Evolutionary conservation across 768 basidiomycete genomes (phyloP), one percentile per base, ranked within the genome.

Genomic region (Xerocomus potaroensis): DNA sequence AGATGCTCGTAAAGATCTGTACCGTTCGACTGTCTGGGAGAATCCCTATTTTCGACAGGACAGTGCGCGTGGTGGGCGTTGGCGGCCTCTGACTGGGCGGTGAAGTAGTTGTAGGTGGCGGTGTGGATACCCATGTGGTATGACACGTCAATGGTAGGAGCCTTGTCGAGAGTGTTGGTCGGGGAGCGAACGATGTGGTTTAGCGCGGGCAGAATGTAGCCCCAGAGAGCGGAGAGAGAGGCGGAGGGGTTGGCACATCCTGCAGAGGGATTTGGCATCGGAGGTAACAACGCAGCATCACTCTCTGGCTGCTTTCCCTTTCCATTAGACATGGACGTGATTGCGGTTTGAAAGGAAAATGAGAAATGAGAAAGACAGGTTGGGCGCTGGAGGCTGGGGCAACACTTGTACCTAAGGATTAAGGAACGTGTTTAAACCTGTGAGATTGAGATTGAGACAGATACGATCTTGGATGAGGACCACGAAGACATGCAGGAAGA

Each of bases 31-130:
- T 58, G 59, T 37, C 36, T 60, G 34, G 48, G 59, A 30, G n/a
- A n/a, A n/a, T 65, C 62, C 37, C 58, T 62, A 18, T 67, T 10
- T 27, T 5, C 69, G 39, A 59, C 39, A 18, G 58, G 51, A 34
- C 50, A 19, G 38, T 48, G 16, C 29, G 43, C 50, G 29, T 54
- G 51, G 18, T 53, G 53, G 19, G 64, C 48, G 33, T 68, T 70
- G 39, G 65, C 59, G 23, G 66, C 65, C 58, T 84, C 82, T 49
- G 70, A 74, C 63, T 79, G 77, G n/a, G 76, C 62, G 44, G 78
- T 79, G 60, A 81, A 79, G 77, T 87, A 88, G 69, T 87, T 86
- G 72, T 89, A 88, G 46, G 81, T 80, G n/a, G 85, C 83, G 16
- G 86, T 85, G 64, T 88, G 84, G 32, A 88, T 82, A 48, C 84